These are phyloP conservation scores for Gonapodya prolifera DNA, from an alignment of 192 early-diverging fungal genomes.

Conservation along the genomic window DNA sequence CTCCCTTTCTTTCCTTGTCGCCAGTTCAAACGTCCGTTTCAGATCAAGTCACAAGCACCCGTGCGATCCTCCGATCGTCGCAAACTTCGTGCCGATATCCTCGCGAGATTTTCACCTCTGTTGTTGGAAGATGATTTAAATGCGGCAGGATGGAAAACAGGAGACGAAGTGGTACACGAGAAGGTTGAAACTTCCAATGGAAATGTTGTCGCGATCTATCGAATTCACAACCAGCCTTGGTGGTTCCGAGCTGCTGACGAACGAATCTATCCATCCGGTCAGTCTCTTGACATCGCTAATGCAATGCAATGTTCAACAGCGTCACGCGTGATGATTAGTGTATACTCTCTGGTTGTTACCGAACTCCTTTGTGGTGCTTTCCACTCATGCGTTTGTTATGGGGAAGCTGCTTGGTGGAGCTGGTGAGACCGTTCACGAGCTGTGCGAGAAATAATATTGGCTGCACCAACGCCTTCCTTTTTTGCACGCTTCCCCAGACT, in stretches of 20 bases:
- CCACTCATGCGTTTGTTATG: constrained; percentile 55
- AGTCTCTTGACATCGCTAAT: not conserved
- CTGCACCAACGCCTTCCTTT: too few species aligned
- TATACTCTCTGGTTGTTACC: constrained; percentile 70
- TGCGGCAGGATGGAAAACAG: constrained; percentile 14
- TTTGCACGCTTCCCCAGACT: constrained; percentile 33
- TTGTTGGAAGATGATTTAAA: constrained; percentile 2
- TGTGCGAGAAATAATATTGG: constrained; percentile 5
- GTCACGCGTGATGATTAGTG: constrained; percentile 23
- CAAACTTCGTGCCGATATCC: constrained; percentile 47
- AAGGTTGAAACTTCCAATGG: constrained; percentile 18
- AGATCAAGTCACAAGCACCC: constrained; percentile 53
- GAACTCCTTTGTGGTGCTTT: constrained; percentile 43
- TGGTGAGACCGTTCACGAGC: constrained; percentile 16
- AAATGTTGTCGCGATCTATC: constrained; percentile 30
- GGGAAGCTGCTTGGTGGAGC: constrained; percentile 66
- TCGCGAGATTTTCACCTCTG: constrained; percentile 27
- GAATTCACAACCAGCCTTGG: constrained; percentile 43
- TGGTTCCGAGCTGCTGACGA: constrained; percentile 48
- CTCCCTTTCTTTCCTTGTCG: too few species aligned
- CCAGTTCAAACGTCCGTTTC: constrained; percentile 21
- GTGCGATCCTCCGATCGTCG: constrained; percentile 56
- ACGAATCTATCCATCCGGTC: constrained; percentile 51
- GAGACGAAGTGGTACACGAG: constrained; percentile 1
- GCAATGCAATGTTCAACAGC: not conserved